Evolutionary conservation across 257 asterid genomes (phyloP).

Genomic region (Gynochthodes officinalis): DNA sequence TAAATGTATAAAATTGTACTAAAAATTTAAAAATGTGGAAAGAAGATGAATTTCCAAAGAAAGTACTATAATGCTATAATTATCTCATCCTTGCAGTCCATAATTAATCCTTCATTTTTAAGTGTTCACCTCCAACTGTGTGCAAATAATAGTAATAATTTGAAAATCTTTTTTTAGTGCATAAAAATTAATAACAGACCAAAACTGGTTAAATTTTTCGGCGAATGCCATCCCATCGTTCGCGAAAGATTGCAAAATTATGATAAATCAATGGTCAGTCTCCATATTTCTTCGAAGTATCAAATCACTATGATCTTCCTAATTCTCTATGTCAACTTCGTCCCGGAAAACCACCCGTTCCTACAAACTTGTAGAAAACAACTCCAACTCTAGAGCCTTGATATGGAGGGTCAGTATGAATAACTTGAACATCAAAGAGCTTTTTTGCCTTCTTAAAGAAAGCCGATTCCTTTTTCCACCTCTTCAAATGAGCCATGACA

Average conservation of each 20-base stretch:
- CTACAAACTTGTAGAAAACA: slow-evolving; percentile 41
- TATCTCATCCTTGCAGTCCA: too few relatives aligned
- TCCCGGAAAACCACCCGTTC: slow-evolving; percentile 12
- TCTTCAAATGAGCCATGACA: slow-evolving; percentile 76
- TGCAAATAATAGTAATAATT: too few relatives aligned
- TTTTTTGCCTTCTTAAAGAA: slow-evolving; percentile 68
- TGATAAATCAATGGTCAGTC: background rate
- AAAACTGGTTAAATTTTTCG: too few relatives aligned
- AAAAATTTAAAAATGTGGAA: too few relatives aligned
- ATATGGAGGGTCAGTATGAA: slow-evolving; percentile 46
- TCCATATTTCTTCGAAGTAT: background rate
- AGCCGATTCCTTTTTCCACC: slow-evolving; percentile 71
- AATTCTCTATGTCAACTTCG: background rate
- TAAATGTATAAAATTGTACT: too few relatives aligned
- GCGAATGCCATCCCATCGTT: too few relatives aligned
- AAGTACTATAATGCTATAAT: too few relatives aligned
- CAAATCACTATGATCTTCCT: background rate
- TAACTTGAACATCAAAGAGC: slow-evolving; percentile 40
- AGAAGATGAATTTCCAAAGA: too few relatives aligned
- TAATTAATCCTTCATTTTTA: too few relatives aligned
- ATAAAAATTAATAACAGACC: too few relatives aligned
- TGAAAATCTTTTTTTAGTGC: too few relatives aligned
- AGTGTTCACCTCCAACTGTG: too few relatives aligned
- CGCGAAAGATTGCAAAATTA: background rate
- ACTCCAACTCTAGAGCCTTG: slow-evolving; percentile 62